Conservation (phyloP, 140 eudicot species). For the Flaveria floridana region DNA sequence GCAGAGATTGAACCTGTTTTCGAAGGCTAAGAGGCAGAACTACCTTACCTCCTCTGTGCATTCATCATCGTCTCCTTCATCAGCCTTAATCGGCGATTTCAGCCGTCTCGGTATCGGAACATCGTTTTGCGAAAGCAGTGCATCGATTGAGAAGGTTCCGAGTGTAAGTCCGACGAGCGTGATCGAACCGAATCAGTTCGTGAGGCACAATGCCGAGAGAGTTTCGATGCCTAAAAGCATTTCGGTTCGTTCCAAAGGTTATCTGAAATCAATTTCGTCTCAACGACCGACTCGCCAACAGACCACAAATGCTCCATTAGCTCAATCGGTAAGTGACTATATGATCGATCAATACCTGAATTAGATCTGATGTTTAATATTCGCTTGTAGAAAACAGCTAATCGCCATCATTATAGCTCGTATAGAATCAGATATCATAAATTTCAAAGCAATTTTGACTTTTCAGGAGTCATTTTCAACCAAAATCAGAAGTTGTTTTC, state of each 20-base stretch:
- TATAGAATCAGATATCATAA: slow-evolving; percentile 2
- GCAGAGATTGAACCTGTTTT: slow-evolving; percentile 44
- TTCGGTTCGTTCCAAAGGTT: slow-evolving; percentile 71
- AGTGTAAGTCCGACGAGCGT: slow-evolving; percentile 59
- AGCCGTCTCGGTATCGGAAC: slow-evolving; percentile 47
- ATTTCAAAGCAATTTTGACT: not conserved
- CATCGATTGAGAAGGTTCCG: slow-evolving; percentile 27
- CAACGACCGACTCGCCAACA: slow-evolving; percentile 36
- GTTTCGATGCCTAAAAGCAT: slow-evolving; percentile 70
- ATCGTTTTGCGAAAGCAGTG: slow-evolving; percentile 28
- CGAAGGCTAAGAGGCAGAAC: slow-evolving; percentile 47
- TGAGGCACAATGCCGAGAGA: slow-evolving; percentile 37
- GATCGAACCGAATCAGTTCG: slow-evolving; percentile 47
- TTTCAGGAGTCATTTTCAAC: slow-evolving; percentile 22
- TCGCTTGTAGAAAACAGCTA: slow-evolving; percentile 3
- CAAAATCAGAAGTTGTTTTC: not conserved
- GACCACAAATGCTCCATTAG: slow-evolving; percentile 27
- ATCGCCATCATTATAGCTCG: not conserved
- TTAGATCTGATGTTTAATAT: slow-evolving; percentile 2
- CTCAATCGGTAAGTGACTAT: slow-evolving; percentile 44
- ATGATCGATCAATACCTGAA: slow-evolving; percentile 15
- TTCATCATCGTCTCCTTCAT: slow-evolving; percentile 34
- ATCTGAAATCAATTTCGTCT: slow-evolving; percentile 42
- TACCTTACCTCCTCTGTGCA: slow-evolving; percentile 37
- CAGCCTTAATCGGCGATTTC: slow-evolving; percentile 35